These are phyloP conservation scores for Bassia scoparia DNA, from an alignment of 148 eudicot genomes.

Conservation along the genomic window DNA sequence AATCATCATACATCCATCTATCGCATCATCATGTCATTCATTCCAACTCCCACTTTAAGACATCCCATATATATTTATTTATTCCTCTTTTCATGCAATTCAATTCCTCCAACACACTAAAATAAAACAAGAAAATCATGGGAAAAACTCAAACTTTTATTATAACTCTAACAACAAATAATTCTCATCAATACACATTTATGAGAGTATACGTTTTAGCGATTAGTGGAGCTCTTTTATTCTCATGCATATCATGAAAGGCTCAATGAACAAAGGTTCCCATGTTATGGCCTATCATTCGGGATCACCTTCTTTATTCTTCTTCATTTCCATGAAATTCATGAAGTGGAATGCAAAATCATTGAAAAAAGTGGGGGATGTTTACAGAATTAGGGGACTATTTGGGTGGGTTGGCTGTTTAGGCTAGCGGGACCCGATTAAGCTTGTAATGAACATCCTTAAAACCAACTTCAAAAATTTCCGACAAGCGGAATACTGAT, in stretches of 20 bases:
- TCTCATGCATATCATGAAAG: conserved; percentile 34
- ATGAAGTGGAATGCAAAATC: conserved; percentile 40
- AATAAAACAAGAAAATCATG: neutral
- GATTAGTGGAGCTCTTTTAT: conserved; percentile 33
- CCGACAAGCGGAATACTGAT: conserved; percentile 42
- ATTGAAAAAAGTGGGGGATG: conserved; percentile 35
- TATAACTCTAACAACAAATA: neutral
- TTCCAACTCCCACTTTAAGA: no score
- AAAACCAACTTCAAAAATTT: conserved; percentile 45
- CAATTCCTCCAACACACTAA: no score
- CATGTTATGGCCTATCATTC: conserved; percentile 45
- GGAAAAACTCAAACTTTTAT: conserved; percentile 3
- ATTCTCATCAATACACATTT: conserved; percentile 23
- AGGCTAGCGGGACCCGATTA: conserved; percentile 37
- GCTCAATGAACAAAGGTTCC: conserved; percentile 51
- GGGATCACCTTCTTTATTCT: conserved; percentile 41
- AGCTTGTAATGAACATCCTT: conserved; percentile 45
- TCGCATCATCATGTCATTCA: no score
- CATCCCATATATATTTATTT: no score
- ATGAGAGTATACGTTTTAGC: conserved; percentile 37
- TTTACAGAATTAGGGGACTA: conserved; percentile 26
- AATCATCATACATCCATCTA: no score
- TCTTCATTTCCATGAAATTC: conserved; percentile 27
- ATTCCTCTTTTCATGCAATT: no score
- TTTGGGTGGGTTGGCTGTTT: conserved; percentile 32